phyloP scores from a whole-genome alignment of 495 filamentous ascomycete species.

The Tetracladium setigerum region DNA sequence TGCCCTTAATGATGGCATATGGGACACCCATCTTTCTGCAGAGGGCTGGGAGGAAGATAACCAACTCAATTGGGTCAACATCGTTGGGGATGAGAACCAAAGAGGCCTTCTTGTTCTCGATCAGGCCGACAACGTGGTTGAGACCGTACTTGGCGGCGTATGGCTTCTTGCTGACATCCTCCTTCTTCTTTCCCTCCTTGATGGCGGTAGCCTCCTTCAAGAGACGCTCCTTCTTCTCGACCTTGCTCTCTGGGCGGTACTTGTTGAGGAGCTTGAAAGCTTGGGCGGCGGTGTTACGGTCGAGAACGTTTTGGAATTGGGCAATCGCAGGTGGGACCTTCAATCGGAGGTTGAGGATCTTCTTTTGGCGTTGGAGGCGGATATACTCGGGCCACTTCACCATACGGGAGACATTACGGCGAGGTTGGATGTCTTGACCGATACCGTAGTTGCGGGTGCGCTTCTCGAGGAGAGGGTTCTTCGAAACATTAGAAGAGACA shows the following conservation, averaged over 20 bases:
- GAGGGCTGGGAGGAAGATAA: conserved; percentile 97
- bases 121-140: conserved; percentile 98
- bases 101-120: conserved; percentile 99
- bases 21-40: conserved; percentile 99
- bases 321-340: conserved; percentile 98
- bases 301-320: conserved; percentile 94
- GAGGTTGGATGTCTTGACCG: conserved; percentile 97
- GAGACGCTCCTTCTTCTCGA: conserved; percentile 99
- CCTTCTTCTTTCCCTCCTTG: conserved; percentile 99
- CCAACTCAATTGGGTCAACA: conserved; percentile 98
- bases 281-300: conserved; percentile 97
- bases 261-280: conserved; percentile 98
- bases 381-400: conserved; percentile 99
- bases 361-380: conserved; percentile 98
- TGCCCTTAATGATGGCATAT: conserved; percentile 99
- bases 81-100: conserved; percentile 98
- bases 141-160: conserved; percentile 99
- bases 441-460: conserved; percentile 96
- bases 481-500: conserved; percentile 26
- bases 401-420: conserved; percentile 96
- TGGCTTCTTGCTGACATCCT: conserved; percentile 99
- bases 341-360: conserved; percentile 96
- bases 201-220: conserved; percentile 95
- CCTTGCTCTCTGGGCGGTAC: conserved; percentile 98
- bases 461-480: conserved; percentile 99